Conservation (phyloP, 371 early-diverging fungal species). For the Mucor lusitanicus region DNA sequence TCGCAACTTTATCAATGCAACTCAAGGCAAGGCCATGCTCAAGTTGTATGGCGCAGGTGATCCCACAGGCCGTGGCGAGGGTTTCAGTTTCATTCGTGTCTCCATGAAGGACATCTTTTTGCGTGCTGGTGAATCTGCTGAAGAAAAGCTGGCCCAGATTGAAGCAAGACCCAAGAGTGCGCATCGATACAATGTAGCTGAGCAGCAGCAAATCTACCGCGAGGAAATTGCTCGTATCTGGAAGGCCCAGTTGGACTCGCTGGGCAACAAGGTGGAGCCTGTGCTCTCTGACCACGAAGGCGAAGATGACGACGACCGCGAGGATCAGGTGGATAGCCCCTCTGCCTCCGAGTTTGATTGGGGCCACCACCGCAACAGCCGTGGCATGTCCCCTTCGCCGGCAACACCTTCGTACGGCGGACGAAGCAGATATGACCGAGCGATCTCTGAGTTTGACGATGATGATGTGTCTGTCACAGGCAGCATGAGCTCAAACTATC, state of each 20-base stretch:
- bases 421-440: slow-evolving; percentile 40
- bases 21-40: slow-evolving; percentile 92
- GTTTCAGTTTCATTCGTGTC: slow-evolving; percentile 97
- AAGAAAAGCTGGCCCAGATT: slow-evolving; percentile 80
- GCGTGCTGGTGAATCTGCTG: slow-evolving; percentile 84
- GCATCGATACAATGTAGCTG: slow-evolving; percentile 91
- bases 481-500: slow-evolving; percentile 58
- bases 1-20: slow-evolving; percentile 93
- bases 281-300: slow-evolving; percentile 56
- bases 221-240: slow-evolving; percentile 95
- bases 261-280: slow-evolving; percentile 62
- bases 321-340: slow-evolving; percentile 33
- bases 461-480: slow-evolving; percentile 64
- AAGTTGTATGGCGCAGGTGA: slow-evolving; percentile 95
- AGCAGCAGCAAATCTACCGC: slow-evolving; percentile 93
- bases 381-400: slow-evolving; percentile 40
- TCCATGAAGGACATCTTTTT: slow-evolving; percentile 97
- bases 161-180: slow-evolving; percentile 84
- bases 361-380: slow-evolving; percentile 30
- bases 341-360: slow-evolving; percentile 39
- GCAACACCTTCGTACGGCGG: slow-evolving; percentile 25
- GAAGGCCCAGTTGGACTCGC: slow-evolving; percentile 83
- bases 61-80: slow-evolving; percentile 98
- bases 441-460: slow-evolving; percentile 44
- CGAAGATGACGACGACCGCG: slow-evolving; percentile 49